Percentiles rank a stretch among this genome's conserved stretches.
Evolutionary conservation across 192 early-diverging fungal species (phyloP).

Genomic region (Dissophora ornata): DNA sequence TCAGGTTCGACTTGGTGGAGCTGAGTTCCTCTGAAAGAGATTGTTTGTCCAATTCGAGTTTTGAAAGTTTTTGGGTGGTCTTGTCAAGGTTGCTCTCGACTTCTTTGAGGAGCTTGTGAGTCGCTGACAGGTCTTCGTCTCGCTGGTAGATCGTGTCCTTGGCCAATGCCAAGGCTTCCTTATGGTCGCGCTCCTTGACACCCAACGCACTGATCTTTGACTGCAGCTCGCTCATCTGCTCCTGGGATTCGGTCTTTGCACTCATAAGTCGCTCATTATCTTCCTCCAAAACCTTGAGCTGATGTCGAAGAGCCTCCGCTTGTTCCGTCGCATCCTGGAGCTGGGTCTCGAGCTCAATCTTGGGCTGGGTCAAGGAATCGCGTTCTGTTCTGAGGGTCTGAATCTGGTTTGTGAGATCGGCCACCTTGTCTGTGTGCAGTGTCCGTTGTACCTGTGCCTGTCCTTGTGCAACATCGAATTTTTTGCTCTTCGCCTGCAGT

Average conservation of each 20-base stretch:
- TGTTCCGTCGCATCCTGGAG: background rate
- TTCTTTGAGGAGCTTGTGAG: constrained; percentile 1
- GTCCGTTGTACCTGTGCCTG: constrained; percentile 18
- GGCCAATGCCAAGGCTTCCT: constrained; percentile 26
- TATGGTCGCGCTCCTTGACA: constrained; percentile 18
- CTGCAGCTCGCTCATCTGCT: constrained; percentile 19
- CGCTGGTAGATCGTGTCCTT: constrained; percentile 43
- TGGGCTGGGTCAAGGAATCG: constrained; percentile 14
- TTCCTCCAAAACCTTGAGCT: constrained; percentile 15
- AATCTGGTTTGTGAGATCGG: constrained; percentile 14
- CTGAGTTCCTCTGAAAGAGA: background rate
- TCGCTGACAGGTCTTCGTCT: constrained; percentile 25
- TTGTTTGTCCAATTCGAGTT: constrained; percentile 21
- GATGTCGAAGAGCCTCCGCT: background rate
- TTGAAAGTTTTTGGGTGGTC: constrained; percentile 4
- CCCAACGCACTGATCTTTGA: background rate
- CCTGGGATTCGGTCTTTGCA: constrained; percentile 23
- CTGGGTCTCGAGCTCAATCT: constrained; percentile 13
- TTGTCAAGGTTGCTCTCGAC: constrained; percentile 8
- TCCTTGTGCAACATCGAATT: constrained; percentile 20
- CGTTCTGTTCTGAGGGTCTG: constrained; percentile 21
- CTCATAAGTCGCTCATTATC: constrained; percentile 14
- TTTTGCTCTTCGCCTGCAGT: constrained; percentile 18
- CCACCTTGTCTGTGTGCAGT: constrained; percentile 15
- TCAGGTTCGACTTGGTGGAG: background rate